Evolutionary conservation across 2,329 filamentous ascomycete species (phyloP), one percentile per base, ranked within the genome.

Genomic region (Colletotrichum liaoningense): DNA sequence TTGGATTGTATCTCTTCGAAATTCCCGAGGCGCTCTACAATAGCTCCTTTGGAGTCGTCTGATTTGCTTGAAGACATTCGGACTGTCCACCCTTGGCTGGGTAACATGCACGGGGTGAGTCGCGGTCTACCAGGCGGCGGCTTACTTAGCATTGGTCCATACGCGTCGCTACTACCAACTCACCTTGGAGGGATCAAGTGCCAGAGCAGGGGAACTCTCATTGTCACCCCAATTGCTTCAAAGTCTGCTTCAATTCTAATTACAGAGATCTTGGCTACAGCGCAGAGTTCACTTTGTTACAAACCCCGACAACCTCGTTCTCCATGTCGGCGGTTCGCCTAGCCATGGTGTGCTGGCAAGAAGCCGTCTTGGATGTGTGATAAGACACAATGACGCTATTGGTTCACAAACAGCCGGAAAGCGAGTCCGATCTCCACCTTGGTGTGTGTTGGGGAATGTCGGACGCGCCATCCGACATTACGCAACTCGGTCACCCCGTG

Each of bases 1-100:
- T 88, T 88, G 46, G 86, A 87, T 84, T 95, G 92, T 65, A 94
- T 91, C n/a, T 84, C 82, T 79, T 94, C 93, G 85, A 95, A 95
- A 84, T 95, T 33, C 2, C 63, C 22, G 4, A 69, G 26, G 16
- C n/a, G 55, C 14, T 52, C 52, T 19, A 57, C 60, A 24, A 69
- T 63, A 3, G 12, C 58, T 12, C 22, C 46, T n/a, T 9, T 28
- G 3, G 33, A 67, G 24, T 16, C 30, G 24, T 26, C 11, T 5
- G 26, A 63, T 4, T 12, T 19, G 11, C 6, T 54, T 16, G 42
- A 35, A 54, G 26, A 30, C 46, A n/a, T 26, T 54, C 30, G 38
- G 14, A 14, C 12, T 42, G 19, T 16, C 4, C 9, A 4, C 12
- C 22, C 7, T 8, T 8, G 3, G 19, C n/a, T 38, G 8, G 22